Evolutionary conservation across 1,284 basidiomycete species (phyloP), one percentile per base, ranked within the genome.

Genomic region (Cryptococcus sp.): DNA sequence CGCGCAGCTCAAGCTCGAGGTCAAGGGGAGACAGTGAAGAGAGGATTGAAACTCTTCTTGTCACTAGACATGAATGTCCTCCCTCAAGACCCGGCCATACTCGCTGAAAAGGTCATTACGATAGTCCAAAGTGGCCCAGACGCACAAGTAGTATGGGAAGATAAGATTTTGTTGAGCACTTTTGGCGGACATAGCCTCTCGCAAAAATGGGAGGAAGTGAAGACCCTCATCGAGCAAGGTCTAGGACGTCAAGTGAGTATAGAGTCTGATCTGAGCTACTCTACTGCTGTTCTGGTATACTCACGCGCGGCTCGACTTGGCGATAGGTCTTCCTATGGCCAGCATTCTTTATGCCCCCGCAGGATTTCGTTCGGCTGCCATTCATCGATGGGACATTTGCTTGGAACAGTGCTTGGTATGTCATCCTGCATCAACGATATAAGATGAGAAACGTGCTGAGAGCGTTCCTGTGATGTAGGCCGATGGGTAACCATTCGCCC

Each of bases 391-490:
- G 73, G 0, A 57, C 62, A 5, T 78, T 75, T 50, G 59, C 67
- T 5, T 80, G 78, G 78, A 78, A 78, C 57, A 64, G 61, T 29
- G 78, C 72, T 20, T 80, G 78, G 78, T 76, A 46, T 44, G 71
- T 63, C 8, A 22, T 13, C 25, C 19, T 19, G 17, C 34, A 5
- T 25, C 25, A 22, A n/a, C 3, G 7, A 47, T 29, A 29, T 29
- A 46, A 15, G 25, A 26, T n/a, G n/a, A 19, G 26, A n/a, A 40
- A 29, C 11, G 52, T 34, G 11, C 13, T 57, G 10, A 22, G 43
- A 2, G 10, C 39, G n/a, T 19, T 25, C 13, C 29, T n/a, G 26
- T n/a, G 22, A 48, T 51, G n/a, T 50, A 75, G 75, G 75, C 74
- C 76, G 2, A 40, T 64, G 54, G 54, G 50, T 0, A 66, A 76